Evolutionary conservation across 106 monocot genomes (phyloP), one percentile per base, ranked within the genome.

Genomic region (Apostasia shenzhenica): DNA sequence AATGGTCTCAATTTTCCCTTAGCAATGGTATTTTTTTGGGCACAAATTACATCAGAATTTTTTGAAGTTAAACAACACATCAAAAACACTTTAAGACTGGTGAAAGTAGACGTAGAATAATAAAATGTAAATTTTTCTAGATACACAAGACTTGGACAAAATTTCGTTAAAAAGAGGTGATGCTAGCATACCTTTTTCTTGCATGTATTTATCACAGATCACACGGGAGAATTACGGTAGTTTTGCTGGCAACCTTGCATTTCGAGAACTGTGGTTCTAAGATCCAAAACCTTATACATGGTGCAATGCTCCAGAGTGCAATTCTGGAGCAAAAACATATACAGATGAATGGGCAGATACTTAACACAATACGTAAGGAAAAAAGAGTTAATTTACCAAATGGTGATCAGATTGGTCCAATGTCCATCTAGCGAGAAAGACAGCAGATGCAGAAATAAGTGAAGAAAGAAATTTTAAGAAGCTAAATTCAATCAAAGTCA

Each of bases 351-450:
- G 40, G 14, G 2, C 10, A 38, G 3, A 70, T 50, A 13, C 5
- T 13, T 5, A 26, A 47, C 7, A 37, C 39, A 48, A 14, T 0
- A 1, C 53, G 39, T 1, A 12, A 68, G 5, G 40, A 41, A 44
- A 68, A 11, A 38, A 41, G 1, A 14, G 13, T 14, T 0, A 11
- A 68, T 77, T 14, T 7, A 95, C 94, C 94, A 91, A 95, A 46
- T 91, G 94, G 43, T 79, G 75, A 49, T 72, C 54, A 66, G 91
- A 88, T 58, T 88, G 91, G 65, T 95, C 88, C 46, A 95, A 45
- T n/a, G 94, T 95, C 94, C 94, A 91, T 80, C 78, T 77, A 5
- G 88, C 91, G 70, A 95, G 91, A 54, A 95, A 91, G 6, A 95
- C 78, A 8, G 94, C 83, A 68, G 94, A 83, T 66, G 94, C 81